Base-by-base conservation (phyloP, 2,329 filamentous ascomycete genomes). In the Fusarium sp. region DNA sequence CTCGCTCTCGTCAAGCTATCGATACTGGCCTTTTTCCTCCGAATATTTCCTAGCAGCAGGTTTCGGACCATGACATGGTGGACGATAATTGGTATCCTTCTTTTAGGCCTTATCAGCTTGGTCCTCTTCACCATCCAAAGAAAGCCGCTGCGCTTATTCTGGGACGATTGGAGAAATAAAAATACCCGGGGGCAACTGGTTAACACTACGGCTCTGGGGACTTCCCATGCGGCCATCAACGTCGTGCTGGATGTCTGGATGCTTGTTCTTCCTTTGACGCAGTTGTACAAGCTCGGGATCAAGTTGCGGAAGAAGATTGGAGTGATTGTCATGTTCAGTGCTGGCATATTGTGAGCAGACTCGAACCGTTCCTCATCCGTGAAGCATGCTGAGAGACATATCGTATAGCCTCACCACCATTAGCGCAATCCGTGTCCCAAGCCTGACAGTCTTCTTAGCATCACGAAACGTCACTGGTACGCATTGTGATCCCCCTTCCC, bases 231-330 rank as follows among this genome's bases (percentile, higher is more conserved):
- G 1, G 25, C 9, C 0, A 5, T 48, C 3, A 57, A 62, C 4
- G 27, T 62, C 11, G 47, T 14, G 3, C n/a, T 61, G 8, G 58
- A 62, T 0, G 11, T 62, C 1, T 62, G 52, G 51, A 61, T 57
- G 57, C 15, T 57, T 6, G 33, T 49, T 0, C 33, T 61, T 2
- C 57, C 57, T 4, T 42, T 49, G 5, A 45, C 42, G 0, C 51
- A 62, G 2, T 9, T 61, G 0, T 35, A 33, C 1, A 23, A 23
- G 6, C 31, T 61, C 0, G 51, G 57, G 0, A n/a, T 62, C 3
- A 61, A 49, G 2, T 6, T 37, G 0, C 49, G 41, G 7, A 56
- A 53, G 2, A 62, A 62, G 5, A 10, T 61, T 4, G 58, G 47
- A 0, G 47, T 61, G 0, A 48, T 61, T 1, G 33, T 50, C 1